These are phyloP conservation scores for Dothistroma septosporum DNA, from an alignment of 2,329 filamentous ascomycete genomes.

Conservation along the genomic window DNA sequence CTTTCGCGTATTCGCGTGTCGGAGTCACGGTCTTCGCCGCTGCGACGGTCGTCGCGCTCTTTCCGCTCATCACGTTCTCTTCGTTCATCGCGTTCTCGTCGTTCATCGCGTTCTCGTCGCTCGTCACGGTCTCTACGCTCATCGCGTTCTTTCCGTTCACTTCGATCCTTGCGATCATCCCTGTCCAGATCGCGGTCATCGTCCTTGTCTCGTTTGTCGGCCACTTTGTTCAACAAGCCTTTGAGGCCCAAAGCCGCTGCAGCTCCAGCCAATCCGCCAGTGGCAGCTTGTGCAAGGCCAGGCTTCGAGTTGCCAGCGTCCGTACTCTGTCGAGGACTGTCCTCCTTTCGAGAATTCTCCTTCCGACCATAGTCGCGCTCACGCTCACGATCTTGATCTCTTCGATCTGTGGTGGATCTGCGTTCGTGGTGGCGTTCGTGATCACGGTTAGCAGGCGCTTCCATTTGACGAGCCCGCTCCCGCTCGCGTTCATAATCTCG, in stretches of 20 bases:
- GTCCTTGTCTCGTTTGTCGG: constrained; percentile 23
- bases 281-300: constrained; percentile 28
- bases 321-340: constrained; percentile 20
- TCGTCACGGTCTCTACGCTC: background rate
- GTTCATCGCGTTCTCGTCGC: constrained; percentile 11
- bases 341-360: constrained; percentile 24
- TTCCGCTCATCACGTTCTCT: constrained; percentile 2
- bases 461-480: constrained; percentile 23
- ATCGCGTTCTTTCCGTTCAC: constrained; percentile 3
- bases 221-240: constrained; percentile 26
- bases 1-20: constrained; percentile 9
- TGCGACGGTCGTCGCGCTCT: constrained; percentile 4
- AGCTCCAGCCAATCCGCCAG: constrained; percentile 31
- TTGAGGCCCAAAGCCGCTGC: constrained; percentile 31
- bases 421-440: constrained; percentile 29
- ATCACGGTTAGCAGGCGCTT: constrained; percentile 20
- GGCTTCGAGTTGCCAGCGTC: constrained; percentile 20
- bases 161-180: constrained; percentile 15
- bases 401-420: constrained; percentile 15
- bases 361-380: constrained; percentile 25
- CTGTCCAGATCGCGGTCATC: constrained; percentile 21
- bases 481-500: constrained; percentile 26
- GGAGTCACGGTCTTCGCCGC: constrained; percentile 8
- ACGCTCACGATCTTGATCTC: constrained; percentile 14
- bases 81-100: constrained; percentile 10